These are phyloP conservation scores for Saraca asoca DNA, from an alignment of 331 rosid species.

Conservation along the genomic window DNA sequence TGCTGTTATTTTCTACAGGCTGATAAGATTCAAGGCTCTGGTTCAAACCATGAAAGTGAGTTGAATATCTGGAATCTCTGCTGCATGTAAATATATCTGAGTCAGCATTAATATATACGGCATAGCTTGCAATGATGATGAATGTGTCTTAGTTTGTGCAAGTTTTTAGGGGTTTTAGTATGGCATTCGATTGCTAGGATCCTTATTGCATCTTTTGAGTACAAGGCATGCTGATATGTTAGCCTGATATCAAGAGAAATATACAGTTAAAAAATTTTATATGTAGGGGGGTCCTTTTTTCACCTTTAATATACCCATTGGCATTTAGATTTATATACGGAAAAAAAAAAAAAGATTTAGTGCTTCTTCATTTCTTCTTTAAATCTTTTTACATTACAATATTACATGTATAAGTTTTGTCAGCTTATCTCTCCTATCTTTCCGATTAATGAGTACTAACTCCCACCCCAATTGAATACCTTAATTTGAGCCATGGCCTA, in stretches of 20 bases:
- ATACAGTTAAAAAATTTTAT: not conserved
- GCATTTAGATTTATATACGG: not conserved
- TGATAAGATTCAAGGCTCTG: constrained; percentile 49
- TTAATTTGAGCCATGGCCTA: constrained; percentile 2
- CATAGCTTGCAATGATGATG: constrained; percentile 16
- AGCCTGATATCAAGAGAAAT: constrained; percentile 11
- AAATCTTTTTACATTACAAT: not conserved
- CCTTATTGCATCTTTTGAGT: not conserved
- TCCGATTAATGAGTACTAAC: not conserved
- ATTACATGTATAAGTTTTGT: not conserved
- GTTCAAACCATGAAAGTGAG: constrained; percentile 49
- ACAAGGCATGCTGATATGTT: constrained; percentile 27
- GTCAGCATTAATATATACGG: constrained; percentile 20
- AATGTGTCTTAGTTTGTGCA: constrained; percentile 21
- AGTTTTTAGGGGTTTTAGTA: constrained; percentile 8
- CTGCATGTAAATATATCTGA: constrained; percentile 28
- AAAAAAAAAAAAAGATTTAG: not conserved
- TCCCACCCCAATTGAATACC: constrained; percentile 1
- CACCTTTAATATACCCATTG: constrained; percentile 17
- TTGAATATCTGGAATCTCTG: constrained; percentile 36
- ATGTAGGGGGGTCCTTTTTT: not conserved
- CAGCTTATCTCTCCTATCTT: not conserved
- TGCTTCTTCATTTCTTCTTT: constrained; percentile 21
- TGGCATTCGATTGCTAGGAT: constrained; percentile 2
- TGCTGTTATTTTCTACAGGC: constrained; percentile 46